Conservation (phyloP, 106 monocot genomes). For the Triglochin maritima region DNA sequence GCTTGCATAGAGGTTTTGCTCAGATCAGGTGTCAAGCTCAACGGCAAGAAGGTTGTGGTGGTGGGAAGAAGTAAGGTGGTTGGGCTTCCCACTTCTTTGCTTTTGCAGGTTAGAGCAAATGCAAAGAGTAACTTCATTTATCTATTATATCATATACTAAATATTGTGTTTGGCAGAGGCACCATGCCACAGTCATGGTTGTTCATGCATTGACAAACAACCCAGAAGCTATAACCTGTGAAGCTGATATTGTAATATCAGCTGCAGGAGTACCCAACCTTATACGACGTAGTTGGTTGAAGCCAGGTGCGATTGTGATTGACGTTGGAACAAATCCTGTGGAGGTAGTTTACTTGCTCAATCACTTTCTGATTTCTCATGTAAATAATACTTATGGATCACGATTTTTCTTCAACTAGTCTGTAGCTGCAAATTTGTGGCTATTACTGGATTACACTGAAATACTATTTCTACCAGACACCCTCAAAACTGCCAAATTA, state of each 20-base stretch:
- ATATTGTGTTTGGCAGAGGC: conserved; percentile 46
- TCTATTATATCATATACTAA: background rate
- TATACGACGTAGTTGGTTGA: conserved; percentile 71
- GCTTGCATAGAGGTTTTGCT: conserved; percentile 80
- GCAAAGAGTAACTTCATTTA: background rate
- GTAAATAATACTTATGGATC: too few relatives aligned
- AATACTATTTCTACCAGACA: too few relatives aligned
- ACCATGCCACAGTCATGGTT: conserved; percentile 85
- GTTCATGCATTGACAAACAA: conserved; percentile 75
- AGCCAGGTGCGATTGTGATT: conserved; percentile 67
- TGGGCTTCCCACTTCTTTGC: conserved; percentile 70
- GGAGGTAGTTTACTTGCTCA: conserved; percentile 33
- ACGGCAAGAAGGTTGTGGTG: conserved; percentile 63
- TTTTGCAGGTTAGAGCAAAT: conserved; percentile 57
- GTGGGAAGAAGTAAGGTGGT: conserved; percentile 88
- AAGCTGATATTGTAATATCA: conserved; percentile 85
- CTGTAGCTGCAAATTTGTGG: too few relatives aligned
- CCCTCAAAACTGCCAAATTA: too few relatives aligned
- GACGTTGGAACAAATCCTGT: conserved; percentile 92
- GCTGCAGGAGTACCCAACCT: conserved; percentile 86
- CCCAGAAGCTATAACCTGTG: conserved; percentile 60
- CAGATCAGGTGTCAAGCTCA: conserved; percentile 42
- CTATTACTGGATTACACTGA: too few relatives aligned
- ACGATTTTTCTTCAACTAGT: too few relatives aligned
- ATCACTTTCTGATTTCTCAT: too few relatives aligned